phyloP scores from a whole-genome alignment of 139 green algal genomes.

The Pycnococcus provasolii region DNA sequence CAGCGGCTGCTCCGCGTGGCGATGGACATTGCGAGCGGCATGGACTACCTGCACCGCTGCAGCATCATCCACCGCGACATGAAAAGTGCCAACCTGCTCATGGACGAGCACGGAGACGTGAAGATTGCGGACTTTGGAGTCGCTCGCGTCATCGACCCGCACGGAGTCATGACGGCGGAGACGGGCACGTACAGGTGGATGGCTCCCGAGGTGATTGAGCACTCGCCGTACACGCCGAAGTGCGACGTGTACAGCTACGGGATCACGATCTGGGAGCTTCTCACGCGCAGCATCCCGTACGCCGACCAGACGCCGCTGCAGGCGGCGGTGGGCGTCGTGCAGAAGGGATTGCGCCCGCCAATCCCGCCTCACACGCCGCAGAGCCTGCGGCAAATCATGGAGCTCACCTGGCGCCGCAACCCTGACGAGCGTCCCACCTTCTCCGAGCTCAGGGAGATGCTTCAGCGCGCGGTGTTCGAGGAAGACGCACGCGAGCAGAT shows the following conservation, averaged over 20 bases:
- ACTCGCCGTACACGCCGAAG: conserved; percentile 82
- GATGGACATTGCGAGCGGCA: conserved; percentile 72
- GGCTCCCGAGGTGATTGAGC: conserved; percentile 98
- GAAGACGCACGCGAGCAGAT: too few relatives aligned
- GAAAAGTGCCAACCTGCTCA: conserved; percentile 92
- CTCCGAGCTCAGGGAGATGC: conserved; percentile 34
- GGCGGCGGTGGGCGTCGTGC: conserved; percentile 71
- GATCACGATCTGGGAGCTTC: conserved; percentile 86
- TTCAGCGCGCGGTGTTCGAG: not conserved
- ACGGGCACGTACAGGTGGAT: conserved; percentile 99
- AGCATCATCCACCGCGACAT: conserved; percentile 91
- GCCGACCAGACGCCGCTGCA: conserved; percentile 78
- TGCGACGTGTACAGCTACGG: conserved; percentile 81
- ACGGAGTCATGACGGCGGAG: conserved; percentile 88
- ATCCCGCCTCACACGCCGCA: conserved; percentile 55
- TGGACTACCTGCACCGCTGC: conserved; percentile 98
- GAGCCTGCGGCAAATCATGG: conserved; percentile 64
- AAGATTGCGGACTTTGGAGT: conserved; percentile 94
- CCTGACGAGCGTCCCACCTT: conserved; percentile 38
- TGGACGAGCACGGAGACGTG: conserved; percentile 77
- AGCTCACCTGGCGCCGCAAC: conserved; percentile 57
- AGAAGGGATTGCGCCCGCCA: conserved; percentile 80
- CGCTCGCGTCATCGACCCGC: conserved; percentile 68
- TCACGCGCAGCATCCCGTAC: conserved; percentile 82
- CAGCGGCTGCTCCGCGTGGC: conserved; percentile 31